phyloP scores from a whole-genome alignment of 176 grass and related monocot species.

The Calamus simplicifolius region DNA sequence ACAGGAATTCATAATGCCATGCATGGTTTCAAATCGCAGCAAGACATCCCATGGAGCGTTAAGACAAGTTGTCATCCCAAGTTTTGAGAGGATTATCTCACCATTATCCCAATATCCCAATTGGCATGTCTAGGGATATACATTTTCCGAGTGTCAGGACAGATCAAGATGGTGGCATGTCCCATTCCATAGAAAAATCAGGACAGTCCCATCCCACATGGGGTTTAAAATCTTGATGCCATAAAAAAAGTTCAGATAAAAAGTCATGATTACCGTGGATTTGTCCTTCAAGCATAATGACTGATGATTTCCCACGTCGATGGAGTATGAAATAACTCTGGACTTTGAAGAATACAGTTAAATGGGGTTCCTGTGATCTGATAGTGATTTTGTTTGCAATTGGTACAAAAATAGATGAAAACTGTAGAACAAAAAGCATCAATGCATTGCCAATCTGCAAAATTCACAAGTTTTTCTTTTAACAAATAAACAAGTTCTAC shows the following conservation, averaged over 20 bases:
- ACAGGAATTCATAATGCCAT: too few relatives aligned
- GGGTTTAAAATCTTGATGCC: too few relatives aligned
- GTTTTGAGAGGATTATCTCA: too few relatives aligned
- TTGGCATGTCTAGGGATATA: too few relatives aligned
- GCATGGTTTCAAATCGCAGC: too few relatives aligned
- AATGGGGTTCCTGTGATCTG: conserved; percentile 5
- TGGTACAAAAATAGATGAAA: conserved; percentile 16
- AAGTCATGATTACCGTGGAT: conserved; percentile 6
- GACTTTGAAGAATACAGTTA: neutral
- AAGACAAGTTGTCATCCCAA: too few relatives aligned
- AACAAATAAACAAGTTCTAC: neutral
- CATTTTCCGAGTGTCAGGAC: too few relatives aligned
- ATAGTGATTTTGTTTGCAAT: conserved; percentile 9
- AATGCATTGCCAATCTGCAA: conserved; percentile 9
- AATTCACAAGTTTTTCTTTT: neutral
- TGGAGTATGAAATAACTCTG: neutral
- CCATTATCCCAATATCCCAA: too few relatives aligned
- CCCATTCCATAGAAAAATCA: too few relatives aligned
- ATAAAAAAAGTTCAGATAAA: neutral
- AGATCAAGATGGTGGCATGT: too few relatives aligned
- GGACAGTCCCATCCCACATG: too few relatives aligned
- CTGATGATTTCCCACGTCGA: neutral
- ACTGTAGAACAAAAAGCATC: conserved; percentile 9
- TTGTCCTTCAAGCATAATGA: neutral
- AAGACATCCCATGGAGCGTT: too few relatives aligned